Evolutionary conservation across 345 rosid species (phyloP), one percentile per base, ranked within the genome.

Genomic region (Salix brachista): DNA sequence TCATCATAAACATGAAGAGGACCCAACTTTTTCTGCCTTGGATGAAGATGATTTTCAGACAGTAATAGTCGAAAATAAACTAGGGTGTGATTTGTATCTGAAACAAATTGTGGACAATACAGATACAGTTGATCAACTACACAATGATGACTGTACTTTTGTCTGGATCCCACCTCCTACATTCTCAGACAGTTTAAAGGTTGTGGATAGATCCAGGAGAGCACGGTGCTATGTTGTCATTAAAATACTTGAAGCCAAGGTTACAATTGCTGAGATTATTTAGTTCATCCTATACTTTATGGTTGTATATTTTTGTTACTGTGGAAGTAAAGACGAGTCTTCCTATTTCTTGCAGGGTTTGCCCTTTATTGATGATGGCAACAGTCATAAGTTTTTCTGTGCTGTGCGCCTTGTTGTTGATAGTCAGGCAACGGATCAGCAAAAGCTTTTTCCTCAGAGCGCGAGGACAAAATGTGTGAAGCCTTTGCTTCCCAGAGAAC

Each of bases 21-120:
- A 86, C 83, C 84, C 84, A 69, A 81, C 87, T 65, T 86, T 88
- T 80, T 96, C 97, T 78, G 99, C 99, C 34, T 84, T 96, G 83
- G 98, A 96, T 78, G 99, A 93, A 83, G 99, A 92, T 83, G 99
- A 96, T 83, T 91, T 89, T 78, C 97, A 90, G 84, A 92, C 96
- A 61, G 81, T 92, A 67, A 83, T 85, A 41, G 87, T 96, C 72
- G 99, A 91, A 82, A 96, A 96, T 88, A 87, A 88, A 81, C 98
- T 96, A 65, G 99, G 99, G 21, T 82, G 86, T 86, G 96, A 91
- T 84, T 79, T 96, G 78, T 90, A 84, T 86, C 75, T 96, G 80
- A 96, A 92, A 80, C 92, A 85, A 85, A 81, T 87, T 74, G 97
- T 88, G 82, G 92, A 88, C 72, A 86, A 91, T 81, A 83, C 84